Conservation (phyloP, 495 filamentous ascomycete species). For the Neurospora africana region DNA sequence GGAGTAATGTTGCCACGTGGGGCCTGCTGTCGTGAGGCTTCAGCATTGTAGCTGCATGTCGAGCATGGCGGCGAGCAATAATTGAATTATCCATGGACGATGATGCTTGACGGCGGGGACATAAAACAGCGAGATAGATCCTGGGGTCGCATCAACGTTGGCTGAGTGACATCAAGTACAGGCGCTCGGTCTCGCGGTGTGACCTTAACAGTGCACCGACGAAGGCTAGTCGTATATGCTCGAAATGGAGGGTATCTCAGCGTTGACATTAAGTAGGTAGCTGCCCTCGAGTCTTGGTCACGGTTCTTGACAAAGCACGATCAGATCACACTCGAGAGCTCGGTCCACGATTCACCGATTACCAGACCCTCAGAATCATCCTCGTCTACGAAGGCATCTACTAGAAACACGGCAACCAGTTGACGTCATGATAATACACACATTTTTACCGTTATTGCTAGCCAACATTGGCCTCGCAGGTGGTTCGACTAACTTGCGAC, state of each 20-base stretch:
- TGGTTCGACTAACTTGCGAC: slow-evolving; percentile 33
- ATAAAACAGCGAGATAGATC: not conserved
- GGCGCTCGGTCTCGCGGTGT: not conserved
- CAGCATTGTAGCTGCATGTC: not conserved
- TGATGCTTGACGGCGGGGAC: not conserved
- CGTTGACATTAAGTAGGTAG: not conserved
- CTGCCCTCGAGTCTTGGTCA: not conserved
- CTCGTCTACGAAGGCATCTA: not conserved
- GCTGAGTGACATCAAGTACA: not conserved
- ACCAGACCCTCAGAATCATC: not conserved
- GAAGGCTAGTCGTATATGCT: not conserved
- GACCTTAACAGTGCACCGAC: not conserved
- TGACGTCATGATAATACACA: not conserved
- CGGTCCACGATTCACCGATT: not conserved
- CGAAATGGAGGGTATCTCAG: not conserved
- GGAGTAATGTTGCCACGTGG: not conserved
- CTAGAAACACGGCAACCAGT: not conserved
- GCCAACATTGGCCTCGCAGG: not conserved
- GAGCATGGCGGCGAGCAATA: not conserved
- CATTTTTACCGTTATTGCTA: not conserved
- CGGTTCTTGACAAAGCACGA: not conserved
- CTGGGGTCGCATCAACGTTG: not conserved
- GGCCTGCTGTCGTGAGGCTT: not conserved
- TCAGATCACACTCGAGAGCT: not conserved
- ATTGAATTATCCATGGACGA: not conserved